Conservation (phyloP, 2,329 filamentous ascomycete genomes). For the Fusarium sacchari region DNA sequence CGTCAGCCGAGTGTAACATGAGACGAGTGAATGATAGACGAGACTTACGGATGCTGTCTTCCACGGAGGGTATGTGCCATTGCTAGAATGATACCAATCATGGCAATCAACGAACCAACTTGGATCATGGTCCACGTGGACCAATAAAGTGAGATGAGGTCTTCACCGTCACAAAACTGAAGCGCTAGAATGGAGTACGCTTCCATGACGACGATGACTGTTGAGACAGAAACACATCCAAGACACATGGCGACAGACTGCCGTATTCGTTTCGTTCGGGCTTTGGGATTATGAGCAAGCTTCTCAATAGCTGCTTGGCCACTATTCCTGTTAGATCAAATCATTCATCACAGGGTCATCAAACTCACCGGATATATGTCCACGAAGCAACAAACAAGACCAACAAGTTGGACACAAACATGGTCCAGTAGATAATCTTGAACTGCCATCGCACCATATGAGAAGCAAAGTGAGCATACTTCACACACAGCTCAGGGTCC, state of each 20-base stretch:
- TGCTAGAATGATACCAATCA: constrained; percentile 65
- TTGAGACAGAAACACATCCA: constrained; percentile 56
- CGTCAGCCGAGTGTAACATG: neutral
- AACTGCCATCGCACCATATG: constrained; percentile 55
- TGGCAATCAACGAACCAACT: constrained; percentile 67
- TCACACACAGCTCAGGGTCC: constrained; percentile 46
- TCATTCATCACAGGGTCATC: neutral
- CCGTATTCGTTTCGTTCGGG: constrained; percentile 50
- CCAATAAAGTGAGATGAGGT: constrained; percentile 69
- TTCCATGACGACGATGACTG: constrained; percentile 62
- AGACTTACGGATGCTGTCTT: constrained; percentile 61
- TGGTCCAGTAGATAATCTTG: constrained; percentile 57
- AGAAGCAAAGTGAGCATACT: constrained; percentile 58
- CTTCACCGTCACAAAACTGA: constrained; percentile 69
- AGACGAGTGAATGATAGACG: neutral
- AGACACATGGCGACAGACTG: constrained; percentile 57
- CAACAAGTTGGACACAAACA: constrained; percentile 57
- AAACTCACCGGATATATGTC: constrained; percentile 52
- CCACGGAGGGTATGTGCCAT: constrained; percentile 61
- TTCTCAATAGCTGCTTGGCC: constrained; percentile 52
- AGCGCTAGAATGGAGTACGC: constrained; percentile 63
- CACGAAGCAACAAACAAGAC: constrained; percentile 58
- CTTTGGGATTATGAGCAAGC: constrained; percentile 45
- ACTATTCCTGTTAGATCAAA: constrained; percentile 33
- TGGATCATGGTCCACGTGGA: constrained; percentile 70